phyloP scores from a whole-genome alignment of 2,329 filamentous ascomycete species.

The Aspergillus clavatus region DNA sequence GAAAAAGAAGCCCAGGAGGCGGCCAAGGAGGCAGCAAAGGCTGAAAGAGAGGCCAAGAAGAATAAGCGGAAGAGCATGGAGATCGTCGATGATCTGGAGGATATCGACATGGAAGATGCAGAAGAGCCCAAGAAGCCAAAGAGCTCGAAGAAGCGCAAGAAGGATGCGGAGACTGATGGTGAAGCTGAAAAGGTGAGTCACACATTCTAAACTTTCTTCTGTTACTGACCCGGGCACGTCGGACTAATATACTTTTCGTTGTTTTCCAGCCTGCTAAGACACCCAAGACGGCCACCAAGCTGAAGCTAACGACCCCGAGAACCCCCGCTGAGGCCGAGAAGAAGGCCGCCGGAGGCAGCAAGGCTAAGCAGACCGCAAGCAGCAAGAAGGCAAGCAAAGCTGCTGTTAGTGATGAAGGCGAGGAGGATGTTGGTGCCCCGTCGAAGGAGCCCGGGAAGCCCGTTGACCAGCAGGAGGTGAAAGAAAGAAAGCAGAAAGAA shows the following conservation, averaged over 20 bases:
- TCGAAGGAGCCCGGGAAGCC: slow-evolving; percentile 49
- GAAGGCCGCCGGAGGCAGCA: slow-evolving; percentile 48
- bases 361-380: slow-evolving; percentile 50
- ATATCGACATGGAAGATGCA: slow-evolving; percentile 52
- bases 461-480: slow-evolving; percentile 51
- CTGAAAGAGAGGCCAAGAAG: slow-evolving; percentile 48
- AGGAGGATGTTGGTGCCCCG: slow-evolving; percentile 55
- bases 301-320: slow-evolving; percentile 55
- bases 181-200: slow-evolving; percentile 64
- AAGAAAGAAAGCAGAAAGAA: slow-evolving; percentile 56
- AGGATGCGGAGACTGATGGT: slow-evolving; percentile 58
- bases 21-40: slow-evolving; percentile 51
- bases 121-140: slow-evolving; percentile 50
- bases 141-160: slow-evolving; percentile 75
- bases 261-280: slow-evolving; percentile 55
- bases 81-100: slow-evolving; percentile 48
- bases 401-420: slow-evolving; percentile 52
- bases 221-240: not conserved
- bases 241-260: slow-evolving; percentile 6
- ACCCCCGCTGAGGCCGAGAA: slow-evolving; percentile 48
- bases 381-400: slow-evolving; percentile 58
- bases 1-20: slow-evolving; percentile 62
- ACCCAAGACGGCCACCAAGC: slow-evolving; percentile 57
- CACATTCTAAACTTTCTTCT: not conserved
- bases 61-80: slow-evolving; percentile 48